These are phyloP conservation scores for Diaporthe helianthi DNA, from an alignment of 2,329 filamentous ascomycete species.

Conservation along the genomic window DNA sequence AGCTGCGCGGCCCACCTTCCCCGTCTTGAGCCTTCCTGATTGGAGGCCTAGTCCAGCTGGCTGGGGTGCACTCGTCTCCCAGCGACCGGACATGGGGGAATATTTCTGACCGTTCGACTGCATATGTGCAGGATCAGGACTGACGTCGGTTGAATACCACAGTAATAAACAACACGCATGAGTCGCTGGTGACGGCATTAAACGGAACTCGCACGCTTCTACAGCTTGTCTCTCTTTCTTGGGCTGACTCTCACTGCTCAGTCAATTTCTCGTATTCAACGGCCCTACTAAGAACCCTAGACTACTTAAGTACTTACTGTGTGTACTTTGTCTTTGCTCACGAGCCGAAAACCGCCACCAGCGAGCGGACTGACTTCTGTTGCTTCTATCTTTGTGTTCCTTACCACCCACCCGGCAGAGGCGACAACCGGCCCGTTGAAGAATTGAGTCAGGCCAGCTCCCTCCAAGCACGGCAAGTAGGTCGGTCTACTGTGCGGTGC, in stretches of 20 bases:
- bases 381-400: constrained; percentile 19
- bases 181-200: not conserved
- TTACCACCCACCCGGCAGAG: not conserved
- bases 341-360: not conserved
- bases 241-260: not conserved
- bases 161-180: not conserved
- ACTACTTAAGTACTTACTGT: not conserved
- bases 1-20: not conserved
- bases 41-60: not conserved
- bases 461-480: not conserved
- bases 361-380: not conserved
- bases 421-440: not conserved
- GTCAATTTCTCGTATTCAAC: not conserved
- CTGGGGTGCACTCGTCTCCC: not conserved
- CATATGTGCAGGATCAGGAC: not conserved
- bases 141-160: not conserved
- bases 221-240: no score
- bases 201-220: no score
- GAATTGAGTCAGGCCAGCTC: constrained; percentile 1
- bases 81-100: constrained; percentile 2
- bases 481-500: no score
- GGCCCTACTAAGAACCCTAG: not conserved
- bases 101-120: not conserved
- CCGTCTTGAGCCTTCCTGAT: not conserved
- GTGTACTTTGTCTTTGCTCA: not conserved